A percentile compares a stretch with the other conserved stretches of the same genome.
Conservation (phyloP, 176 grass and related monocot genomes). For the Aechmea fasciata region DNA sequence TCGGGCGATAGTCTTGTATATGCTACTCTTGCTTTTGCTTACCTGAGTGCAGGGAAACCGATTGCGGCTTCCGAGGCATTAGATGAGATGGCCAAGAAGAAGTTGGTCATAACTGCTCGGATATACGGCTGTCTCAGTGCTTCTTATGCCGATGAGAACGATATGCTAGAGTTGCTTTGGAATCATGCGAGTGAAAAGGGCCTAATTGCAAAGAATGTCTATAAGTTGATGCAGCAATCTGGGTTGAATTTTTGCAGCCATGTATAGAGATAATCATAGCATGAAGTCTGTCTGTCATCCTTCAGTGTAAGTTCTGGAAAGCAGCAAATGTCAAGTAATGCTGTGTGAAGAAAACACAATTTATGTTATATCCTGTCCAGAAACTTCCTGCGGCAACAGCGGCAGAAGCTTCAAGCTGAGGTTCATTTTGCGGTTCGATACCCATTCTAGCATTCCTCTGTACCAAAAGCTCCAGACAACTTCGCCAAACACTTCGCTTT, state of each 20-base stretch:
- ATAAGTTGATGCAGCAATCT: slow-evolving; percentile 6
- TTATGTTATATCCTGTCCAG: no score
- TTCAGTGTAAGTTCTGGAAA: neutral
- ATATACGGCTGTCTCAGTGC: slow-evolving; percentile 55
- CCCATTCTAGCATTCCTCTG: no score
- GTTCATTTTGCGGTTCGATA: no score
- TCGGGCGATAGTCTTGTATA: slow-evolving; percentile 56
- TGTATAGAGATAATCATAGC: neutral
- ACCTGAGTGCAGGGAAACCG: slow-evolving; percentile 43
- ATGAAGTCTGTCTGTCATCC: neutral
- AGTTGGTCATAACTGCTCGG: slow-evolving; percentile 37
- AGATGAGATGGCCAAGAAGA: slow-evolving; percentile 50
- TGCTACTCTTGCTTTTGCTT: slow-evolving; percentile 46
- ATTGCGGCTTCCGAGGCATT: slow-evolving; percentile 30
- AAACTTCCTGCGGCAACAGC: no score
- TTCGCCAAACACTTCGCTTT: no score
- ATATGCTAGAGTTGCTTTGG: slow-evolving; percentile 51
- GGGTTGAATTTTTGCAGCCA: neutral
- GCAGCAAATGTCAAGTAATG: neutral
- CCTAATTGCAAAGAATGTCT: slow-evolving; percentile 6
- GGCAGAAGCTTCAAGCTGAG: no score
- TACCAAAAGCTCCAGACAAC: no score
- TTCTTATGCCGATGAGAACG: slow-evolving; percentile 49
- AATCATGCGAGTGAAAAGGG: slow-evolving; percentile 27
- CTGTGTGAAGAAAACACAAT: no score